phyloP scores from a whole-genome alignment of 106 monocot genomes.

The Iris macrosiphon region DNA sequence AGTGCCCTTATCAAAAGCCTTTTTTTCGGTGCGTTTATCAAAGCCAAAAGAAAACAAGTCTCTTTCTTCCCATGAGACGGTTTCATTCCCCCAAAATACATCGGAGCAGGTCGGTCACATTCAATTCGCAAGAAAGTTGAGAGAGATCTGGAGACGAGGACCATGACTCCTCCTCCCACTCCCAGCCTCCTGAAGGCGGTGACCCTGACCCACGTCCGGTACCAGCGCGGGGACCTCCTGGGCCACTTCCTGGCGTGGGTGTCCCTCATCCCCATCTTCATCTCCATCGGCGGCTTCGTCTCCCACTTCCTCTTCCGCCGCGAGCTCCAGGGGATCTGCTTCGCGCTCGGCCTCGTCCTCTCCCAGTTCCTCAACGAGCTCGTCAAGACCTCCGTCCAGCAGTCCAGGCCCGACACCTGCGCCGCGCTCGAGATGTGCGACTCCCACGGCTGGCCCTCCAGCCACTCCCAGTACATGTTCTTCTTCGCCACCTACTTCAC shows the following conservation, averaged over 20 bases:
- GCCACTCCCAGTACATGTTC: slow-evolving; percentile 98
- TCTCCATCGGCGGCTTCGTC: slow-evolving; percentile 87
- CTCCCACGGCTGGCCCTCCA: slow-evolving; percentile 98
- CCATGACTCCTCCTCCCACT: no score
- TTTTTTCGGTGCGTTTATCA: no score
- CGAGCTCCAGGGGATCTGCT: slow-evolving; percentile 85
- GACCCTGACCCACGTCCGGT: slow-evolving; percentile 90
- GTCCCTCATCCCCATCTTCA: slow-evolving; percentile 93
- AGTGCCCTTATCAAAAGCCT: no score
- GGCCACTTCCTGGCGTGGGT: slow-evolving; percentile 95
- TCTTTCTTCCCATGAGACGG: no score
- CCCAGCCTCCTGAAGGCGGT: slow-evolving; percentile 55
- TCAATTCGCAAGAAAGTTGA: no score
- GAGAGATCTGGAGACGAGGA: no score
- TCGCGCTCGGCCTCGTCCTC: slow-evolving; percentile 64
- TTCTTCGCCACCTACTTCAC: slow-evolving; percentile 88
- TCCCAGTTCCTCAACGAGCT: slow-evolving; percentile 94
- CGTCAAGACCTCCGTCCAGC: slow-evolving; percentile 84
- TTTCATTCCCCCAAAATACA: no score
- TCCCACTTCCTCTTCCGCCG: slow-evolving; percentile 97
- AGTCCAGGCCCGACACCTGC: slow-evolving; percentile 85
- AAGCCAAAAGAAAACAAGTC: no score
- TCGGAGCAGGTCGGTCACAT: no score
- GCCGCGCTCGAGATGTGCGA: slow-evolving; percentile 82
- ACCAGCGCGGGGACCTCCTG: slow-evolving; percentile 65